phyloP scores from a whole-genome alignment of 768 basidiomycete species.

The Sporobolomyces roseus region DNA sequence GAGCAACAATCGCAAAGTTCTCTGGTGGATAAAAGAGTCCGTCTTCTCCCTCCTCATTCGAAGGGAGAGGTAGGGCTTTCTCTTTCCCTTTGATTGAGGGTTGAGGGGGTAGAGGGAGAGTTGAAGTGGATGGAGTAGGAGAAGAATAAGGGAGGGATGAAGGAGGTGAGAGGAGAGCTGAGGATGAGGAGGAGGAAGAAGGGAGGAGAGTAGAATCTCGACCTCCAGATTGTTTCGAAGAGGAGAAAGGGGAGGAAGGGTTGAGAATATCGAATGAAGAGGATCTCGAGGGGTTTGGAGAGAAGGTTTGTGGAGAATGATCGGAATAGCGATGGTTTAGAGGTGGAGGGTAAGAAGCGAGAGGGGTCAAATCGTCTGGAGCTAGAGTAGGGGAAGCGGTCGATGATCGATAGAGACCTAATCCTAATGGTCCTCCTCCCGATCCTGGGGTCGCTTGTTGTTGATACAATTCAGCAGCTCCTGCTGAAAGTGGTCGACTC shows the following conservation, averaged over 20 bases:
- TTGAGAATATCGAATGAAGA: too few relatives aligned
- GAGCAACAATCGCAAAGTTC: conserved; percentile 49
- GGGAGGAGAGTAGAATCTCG: not conserved
- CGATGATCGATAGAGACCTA: not conserved
- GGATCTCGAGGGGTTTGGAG: not conserved
- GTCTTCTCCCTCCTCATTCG: conserved; percentile 6
- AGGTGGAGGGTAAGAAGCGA: not conserved
- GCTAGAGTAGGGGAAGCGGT: not conserved
- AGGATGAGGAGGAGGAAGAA: not conserved
- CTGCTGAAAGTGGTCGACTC: not conserved
- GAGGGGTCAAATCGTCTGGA: not conserved
- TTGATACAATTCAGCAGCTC: not conserved
- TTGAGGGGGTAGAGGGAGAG: not conserved
- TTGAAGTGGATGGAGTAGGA: not conserved
- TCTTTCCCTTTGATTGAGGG: conserved; percentile 11
- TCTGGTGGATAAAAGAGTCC: conserved; percentile 46
- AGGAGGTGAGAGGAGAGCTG: not conserved
- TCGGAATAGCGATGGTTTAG: not conserved
- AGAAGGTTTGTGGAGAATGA: not conserved
- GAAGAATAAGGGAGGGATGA: too few relatives aligned
- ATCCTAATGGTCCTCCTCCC: not conserved
- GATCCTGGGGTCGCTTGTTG: not conserved
- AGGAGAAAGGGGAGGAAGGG: too few relatives aligned
- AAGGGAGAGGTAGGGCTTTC: not conserved
- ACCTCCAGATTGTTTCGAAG: not conserved